Base-by-base conservation (phyloP, 768 basidiomycete genomes). In the Scleroderma citrinum region DNA sequence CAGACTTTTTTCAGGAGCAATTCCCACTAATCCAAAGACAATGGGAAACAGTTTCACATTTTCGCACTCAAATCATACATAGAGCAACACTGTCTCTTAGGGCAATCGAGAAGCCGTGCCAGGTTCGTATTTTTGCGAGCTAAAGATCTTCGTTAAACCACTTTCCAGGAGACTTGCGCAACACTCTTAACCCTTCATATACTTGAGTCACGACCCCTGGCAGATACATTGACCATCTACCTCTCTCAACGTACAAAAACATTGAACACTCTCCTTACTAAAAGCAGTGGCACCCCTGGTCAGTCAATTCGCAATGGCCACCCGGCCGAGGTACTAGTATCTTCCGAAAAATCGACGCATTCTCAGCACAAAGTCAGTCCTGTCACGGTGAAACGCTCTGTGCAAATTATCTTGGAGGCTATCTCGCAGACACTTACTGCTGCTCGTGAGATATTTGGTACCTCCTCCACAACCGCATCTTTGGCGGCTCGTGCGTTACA, bases 11-110 rank as follows among this genome's bases (percentile, higher is more conserved):
- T 14, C 59, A 93, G 92, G 80, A 81, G 41, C 89, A 93, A 66
- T 86, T 94, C 55, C 91, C 93, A 23, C 71, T 97, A 5, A 80
- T 92, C 3, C 87, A 92, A 56, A 83, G 91, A 31, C 94, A 97
- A 67, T 97, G 93, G 94, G 94, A 95, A 49, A 76, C 81, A 1
- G 81, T 97, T 7, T 80, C 83, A 5, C 89, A 87, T 55, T 92
- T 95, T 61, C 83, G 92, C 38, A 73, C 84, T 1, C 92, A 95
- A 60, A 94, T 97, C 53, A 79, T 87, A 19, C 87, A 93, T 56
- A 85, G 83, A 59, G 88, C 93, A n/a, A 91, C 84, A 0, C 64
- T 88, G 40, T 85, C 82, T n/a, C 71, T 96, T 16, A 80, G 90
- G 41, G 80, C 85, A 54, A 64, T 70, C 32, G 67, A 69, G 7